These are phyloP conservation scores for Cutaneotrichosporon mucoides DNA, from an alignment of 1,284 basidiomycete species.

Conservation along the genomic window DNA sequence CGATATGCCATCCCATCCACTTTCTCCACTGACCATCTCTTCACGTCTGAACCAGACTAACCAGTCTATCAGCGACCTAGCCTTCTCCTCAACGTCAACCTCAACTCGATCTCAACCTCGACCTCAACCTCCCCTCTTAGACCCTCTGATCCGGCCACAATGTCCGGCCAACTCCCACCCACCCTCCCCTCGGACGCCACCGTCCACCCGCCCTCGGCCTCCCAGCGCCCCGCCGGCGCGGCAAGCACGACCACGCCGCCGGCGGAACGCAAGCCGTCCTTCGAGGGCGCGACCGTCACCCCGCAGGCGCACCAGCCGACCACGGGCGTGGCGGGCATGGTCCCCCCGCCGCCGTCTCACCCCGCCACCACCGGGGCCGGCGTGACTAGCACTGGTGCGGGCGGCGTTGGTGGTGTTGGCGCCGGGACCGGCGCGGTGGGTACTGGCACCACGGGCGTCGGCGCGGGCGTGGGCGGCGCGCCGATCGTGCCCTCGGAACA, in stretches of 20 bases:
- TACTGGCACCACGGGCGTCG: neutral
- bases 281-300: neutral
- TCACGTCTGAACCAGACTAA: too few relatives aligned
- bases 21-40: too few relatives aligned
- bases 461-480: neutral
- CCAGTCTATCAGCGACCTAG: too few relatives aligned
- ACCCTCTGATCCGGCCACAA: too few relatives aligned
- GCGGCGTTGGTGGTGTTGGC: neutral
- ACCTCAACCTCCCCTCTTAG: neutral
- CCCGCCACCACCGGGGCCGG: neutral
- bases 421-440: neutral
- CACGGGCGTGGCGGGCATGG: too few relatives aligned
- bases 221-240: neutral
- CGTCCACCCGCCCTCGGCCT: neutral
- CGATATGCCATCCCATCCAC: too few relatives aligned
- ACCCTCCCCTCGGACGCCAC: neutral
- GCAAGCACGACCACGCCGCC: neutral
- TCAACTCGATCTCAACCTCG: neutral
- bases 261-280: neutral
- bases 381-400: neutral
- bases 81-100: too few relatives aligned
- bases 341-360: neutral
- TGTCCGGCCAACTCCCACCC: neutral
- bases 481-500: neutral
- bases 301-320: neutral